Conservation (phyloP, 2,329 filamentous ascomycete genomes). For the Lecanicillium sp. region DNA sequence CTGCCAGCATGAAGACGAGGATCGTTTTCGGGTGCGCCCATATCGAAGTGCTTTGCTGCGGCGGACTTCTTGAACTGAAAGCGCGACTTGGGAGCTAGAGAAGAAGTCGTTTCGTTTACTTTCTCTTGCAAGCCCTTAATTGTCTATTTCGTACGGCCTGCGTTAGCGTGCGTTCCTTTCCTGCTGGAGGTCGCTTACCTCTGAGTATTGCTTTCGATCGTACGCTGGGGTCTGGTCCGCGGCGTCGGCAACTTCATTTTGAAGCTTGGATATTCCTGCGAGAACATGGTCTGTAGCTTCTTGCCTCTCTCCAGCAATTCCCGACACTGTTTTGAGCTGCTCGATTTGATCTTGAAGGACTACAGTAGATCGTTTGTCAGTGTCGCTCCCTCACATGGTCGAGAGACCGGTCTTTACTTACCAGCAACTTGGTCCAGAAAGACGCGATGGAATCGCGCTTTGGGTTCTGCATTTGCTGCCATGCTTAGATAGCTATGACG, state of each 20-base stretch:
- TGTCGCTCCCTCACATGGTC: neutral
- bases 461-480: conserved; percentile 29
- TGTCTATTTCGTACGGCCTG: conserved; percentile 35
- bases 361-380: conserved; percentile 23
- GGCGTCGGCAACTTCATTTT: conserved; percentile 77
- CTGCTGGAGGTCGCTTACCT: conserved; percentile 40
- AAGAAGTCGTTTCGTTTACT: conserved; percentile 59
- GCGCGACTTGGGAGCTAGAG: conserved; percentile 64
- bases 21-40: conserved; percentile 34
- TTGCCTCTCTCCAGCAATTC: conserved; percentile 62
- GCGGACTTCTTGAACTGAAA: conserved; percentile 63
- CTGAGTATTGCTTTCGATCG: conserved; percentile 78
- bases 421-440: conserved; percentile 70
- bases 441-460: conserved; percentile 76
- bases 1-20: conserved; percentile 31
- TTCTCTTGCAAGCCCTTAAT: conserved; percentile 76
- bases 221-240: conserved; percentile 77
- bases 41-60: conserved; percentile 27
- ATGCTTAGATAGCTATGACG: conserved; percentile 15
- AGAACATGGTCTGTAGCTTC: conserved; percentile 76
- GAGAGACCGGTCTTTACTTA: conserved; percentile 28
- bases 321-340: conserved; percentile 52
- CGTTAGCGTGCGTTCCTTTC: no score
- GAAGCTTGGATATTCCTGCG: conserved; percentile 69
- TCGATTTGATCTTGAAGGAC: conserved; percentile 71